Evolutionary conservation across 352 stramenopile genomes (phyloP).

Genomic region (Aphanomyces invadans): DNA sequence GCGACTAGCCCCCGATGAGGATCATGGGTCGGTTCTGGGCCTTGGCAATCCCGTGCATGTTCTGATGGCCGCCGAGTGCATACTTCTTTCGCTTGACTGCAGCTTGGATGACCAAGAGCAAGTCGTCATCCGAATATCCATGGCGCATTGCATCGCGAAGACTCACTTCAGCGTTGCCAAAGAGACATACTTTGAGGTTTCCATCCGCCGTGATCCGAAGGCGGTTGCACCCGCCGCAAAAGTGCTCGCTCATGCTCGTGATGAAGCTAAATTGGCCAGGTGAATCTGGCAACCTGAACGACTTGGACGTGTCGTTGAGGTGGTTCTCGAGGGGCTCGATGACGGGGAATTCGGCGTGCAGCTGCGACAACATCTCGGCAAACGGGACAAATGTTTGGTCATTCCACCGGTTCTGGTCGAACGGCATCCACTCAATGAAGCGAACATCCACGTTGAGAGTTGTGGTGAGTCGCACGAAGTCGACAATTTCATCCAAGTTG

Average conservation of each 20-base stretch:
- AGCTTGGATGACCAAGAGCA: constrained; percentile 81
- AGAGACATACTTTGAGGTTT: constrained; percentile 94
- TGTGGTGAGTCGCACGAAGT: constrained; percentile 92
- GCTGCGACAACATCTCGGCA: constrained; percentile 82
- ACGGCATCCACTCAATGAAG: constrained; percentile 99
- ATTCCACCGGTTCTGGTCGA: constrained; percentile 96
- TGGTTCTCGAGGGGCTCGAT: constrained; percentile 59
- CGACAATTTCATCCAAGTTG: constrained; percentile 91
- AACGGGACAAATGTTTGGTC: constrained; percentile 90
- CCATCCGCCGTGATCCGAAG: constrained; percentile 95
- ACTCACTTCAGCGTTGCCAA: constrained; percentile 90
- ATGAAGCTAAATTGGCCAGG: constrained; percentile 91
- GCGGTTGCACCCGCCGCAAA: constrained; percentile 96
- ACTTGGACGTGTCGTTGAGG: constrained; percentile 94
- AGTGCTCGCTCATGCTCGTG: constrained; percentile 97
- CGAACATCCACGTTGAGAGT: constrained; percentile 86
- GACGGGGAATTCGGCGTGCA: constrained; percentile 36
- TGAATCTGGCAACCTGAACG: constrained; percentile 70
- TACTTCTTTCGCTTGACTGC: constrained; percentile 91
- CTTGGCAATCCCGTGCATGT: constrained; percentile 89
- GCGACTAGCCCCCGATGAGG: constrained; percentile 91
- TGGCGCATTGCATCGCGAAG: constrained; percentile 87
- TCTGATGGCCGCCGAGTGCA: constrained; percentile 90
- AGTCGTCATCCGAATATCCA: constrained; percentile 69
- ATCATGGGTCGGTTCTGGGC: constrained; percentile 96